A percentile compares a stretch with the other conserved stretches of the same genome.
Conservation (phyloP, 2,329 filamentous ascomycete genomes). For the Penicillium sp. region DNA sequence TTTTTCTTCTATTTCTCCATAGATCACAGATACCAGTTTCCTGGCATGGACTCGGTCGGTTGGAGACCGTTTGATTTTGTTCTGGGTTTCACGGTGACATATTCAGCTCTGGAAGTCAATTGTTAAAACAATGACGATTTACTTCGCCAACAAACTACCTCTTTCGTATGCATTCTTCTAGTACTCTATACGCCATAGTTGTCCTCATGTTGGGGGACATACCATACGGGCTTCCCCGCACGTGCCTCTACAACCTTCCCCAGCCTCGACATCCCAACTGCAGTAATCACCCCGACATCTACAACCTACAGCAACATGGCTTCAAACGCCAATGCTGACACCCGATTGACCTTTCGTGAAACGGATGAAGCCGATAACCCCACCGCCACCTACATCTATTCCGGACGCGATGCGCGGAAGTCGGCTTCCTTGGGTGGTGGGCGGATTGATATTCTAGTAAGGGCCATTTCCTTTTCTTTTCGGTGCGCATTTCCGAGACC, state of each 20-base stretch:
- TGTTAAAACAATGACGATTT: conserved; percentile 8
- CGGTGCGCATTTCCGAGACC: conserved; percentile 1
- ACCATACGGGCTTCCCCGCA: conserved; percentile 14
- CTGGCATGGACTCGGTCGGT: conserved; percentile 5
- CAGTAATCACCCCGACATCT: background rate
- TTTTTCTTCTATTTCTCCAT: conserved; percentile 17
- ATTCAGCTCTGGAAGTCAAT: conserved; percentile 26
- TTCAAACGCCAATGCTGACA: background rate
- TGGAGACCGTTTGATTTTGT: conserved; percentile 14
- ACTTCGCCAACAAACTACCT: background rate
- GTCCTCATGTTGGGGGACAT: background rate
- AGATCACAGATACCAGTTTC: conserved; percentile 13
- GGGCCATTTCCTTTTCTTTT: conserved; percentile 13
- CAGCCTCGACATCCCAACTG: background rate
- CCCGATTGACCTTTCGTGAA: conserved; percentile 35
- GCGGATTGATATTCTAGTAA: conserved; percentile 50
- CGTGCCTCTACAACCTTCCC: conserved; percentile 13
- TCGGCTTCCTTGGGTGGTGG: conserved; percentile 21
- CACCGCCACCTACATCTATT: conserved; percentile 53
- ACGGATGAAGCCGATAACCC: conserved; percentile 55
- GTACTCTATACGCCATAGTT: background rate
- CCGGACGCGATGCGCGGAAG: conserved; percentile 25
- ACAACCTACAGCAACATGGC: conserved; percentile 6
- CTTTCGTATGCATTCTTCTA: background rate
- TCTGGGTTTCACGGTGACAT: conserved; percentile 18